Base-by-base conservation (phyloP, 2,329 filamentous ascomycete genomes). In the Alternaria hordeiaustralica region DNA sequence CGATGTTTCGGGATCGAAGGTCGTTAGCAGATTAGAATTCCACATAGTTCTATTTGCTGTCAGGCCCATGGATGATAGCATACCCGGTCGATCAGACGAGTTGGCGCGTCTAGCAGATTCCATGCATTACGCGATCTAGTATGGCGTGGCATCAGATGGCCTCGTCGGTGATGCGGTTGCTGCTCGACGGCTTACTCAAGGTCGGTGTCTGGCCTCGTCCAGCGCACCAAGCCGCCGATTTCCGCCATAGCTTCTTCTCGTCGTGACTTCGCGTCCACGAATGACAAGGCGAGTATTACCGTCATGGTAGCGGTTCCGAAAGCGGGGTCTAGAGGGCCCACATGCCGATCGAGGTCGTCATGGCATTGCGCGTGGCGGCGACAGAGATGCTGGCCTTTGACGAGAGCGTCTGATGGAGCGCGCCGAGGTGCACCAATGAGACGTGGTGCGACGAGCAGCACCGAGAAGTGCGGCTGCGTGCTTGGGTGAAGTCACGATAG, bases 241-340 rank as follows among this genome's bases (percentile, higher is more conserved):
- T 55, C 62, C 64, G 57, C 54, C 60, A 30, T 26, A 11, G 41
- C 28, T 53, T 36, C 41, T 47, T n/a, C 41, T 41, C 28, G 49
- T 60, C 66, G 66, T 69, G 66, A 64, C n/a, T 4, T 57, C 58
- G 66, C 64, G 51, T 57, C 21, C 63, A 21, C 67, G 21, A 69
- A 69, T 69, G 58, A 66, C 53, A 66, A 43, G 30, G 36, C 13
- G 18, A 33, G 43, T 20, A 36, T 60, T 57, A 51, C 57, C 15
- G 47, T 21, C 20, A 25, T 44, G 23, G 54, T 60, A 54, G 63
- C 65, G 66, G 64, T 61, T 69, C 66, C 66, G 62, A 58, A 58
- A 58, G 66, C 67, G 67, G 67, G 65, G 67, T 67, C 60, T 51
- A 58, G 18, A 21, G n/a, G 58, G 54, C 58, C 65, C 65, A 64